A percentile compares a stretch with the other conserved stretches of the same genome.
These are phyloP conservation scores for Hexamita inflata DNA, from an alignment of 208 protist genomes.

Conservation along the genomic window DNA sequence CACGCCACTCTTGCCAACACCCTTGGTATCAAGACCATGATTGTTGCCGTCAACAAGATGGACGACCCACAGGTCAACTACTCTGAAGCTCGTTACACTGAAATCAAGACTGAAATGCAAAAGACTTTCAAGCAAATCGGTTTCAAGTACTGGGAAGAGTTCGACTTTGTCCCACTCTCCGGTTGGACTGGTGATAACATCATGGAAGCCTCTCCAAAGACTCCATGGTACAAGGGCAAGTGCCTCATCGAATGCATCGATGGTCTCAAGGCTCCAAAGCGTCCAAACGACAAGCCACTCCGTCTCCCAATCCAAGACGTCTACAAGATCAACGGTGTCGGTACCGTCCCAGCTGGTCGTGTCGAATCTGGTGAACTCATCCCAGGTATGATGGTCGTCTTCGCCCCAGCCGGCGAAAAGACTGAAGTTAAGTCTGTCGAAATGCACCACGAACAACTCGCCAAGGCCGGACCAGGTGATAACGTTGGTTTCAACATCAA, in stretches of 20 bases:
- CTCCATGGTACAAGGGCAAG: slow-evolving; percentile 36
- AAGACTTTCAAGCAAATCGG: slow-evolving; percentile 35
- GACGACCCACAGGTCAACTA: slow-evolving; percentile 35
- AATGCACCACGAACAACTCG: slow-evolving; percentile 42
- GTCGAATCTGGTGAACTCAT: slow-evolving; percentile 60
- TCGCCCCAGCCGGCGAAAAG: slow-evolving; percentile 47
- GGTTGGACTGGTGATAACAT: slow-evolving; percentile 42
- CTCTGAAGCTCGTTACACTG: slow-evolving; percentile 32
- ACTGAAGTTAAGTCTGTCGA: slow-evolving; percentile 44
- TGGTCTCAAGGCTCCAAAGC: slow-evolving; percentile 31
- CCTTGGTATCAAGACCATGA: slow-evolving; percentile 36
- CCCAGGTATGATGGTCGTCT: slow-evolving; percentile 51
- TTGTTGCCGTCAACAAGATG: slow-evolving; percentile 48
- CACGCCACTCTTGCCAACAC: slow-evolving; percentile 41
- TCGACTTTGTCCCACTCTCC: slow-evolving; percentile 39
- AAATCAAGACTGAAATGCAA: slow-evolving; percentile 36
- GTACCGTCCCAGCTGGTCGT: slow-evolving; percentile 76
- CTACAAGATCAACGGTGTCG: slow-evolving; percentile 83
- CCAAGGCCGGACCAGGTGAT: slow-evolving; percentile 38
- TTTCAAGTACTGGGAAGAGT: slow-evolving; percentile 28
- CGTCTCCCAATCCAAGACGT: slow-evolving; percentile 66
- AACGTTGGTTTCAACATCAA: slow-evolving; percentile 46
- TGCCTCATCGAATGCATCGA: slow-evolving; percentile 32
- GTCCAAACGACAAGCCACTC: slow-evolving; percentile 36
- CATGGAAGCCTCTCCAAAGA: slow-evolving; percentile 24